Percentiles rank a stretch among this genome's conserved stretches.
Conservation (phyloP, 208 protist genomes). For the Acanthamoeba lenticulata region DNA sequence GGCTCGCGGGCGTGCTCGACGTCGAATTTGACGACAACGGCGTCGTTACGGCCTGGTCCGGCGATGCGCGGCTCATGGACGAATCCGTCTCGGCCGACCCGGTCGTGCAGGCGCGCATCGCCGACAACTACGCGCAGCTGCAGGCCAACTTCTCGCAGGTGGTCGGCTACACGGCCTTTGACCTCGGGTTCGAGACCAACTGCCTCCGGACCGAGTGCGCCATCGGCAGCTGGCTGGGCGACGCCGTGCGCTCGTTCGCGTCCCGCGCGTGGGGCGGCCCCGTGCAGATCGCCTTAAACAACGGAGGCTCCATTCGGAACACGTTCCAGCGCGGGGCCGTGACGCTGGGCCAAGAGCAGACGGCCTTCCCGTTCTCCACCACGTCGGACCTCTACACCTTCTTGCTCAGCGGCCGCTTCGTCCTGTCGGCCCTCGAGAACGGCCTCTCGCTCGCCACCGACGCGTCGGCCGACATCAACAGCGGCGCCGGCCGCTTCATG, state of each 20-base stretch:
- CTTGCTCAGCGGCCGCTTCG: not conserved
- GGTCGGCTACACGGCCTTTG: not conserved
- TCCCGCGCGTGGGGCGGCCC: not conserved
- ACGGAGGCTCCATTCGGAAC: not conserved
- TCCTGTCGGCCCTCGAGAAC: conserved; percentile 18
- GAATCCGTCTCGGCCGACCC: not conserved
- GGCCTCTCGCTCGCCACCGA: not conserved
- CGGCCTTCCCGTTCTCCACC: conserved; percentile 20
- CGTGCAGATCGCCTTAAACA: not conserved
- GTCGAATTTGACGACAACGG: conserved; percentile 36
- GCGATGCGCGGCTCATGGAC: not conserved
- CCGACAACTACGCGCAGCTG: not conserved
- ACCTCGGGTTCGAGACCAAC: not conserved
- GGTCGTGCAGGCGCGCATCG: not conserved
- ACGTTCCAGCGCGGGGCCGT: not conserved
- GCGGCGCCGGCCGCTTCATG: conserved; percentile 7
- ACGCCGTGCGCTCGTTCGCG: not conserved
- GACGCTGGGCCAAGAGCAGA: not conserved
- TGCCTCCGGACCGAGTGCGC: conserved; percentile 16
- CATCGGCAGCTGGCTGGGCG: not conserved
- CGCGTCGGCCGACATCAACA: not conserved
- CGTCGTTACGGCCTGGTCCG: not conserved
- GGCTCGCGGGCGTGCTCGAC: not conserved
- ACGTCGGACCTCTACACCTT: not conserved
- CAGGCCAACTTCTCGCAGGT: not conserved